Base-by-base conservation (phyloP, 768 basidiomycete genomes). In the Lactarius indigo region DNA sequence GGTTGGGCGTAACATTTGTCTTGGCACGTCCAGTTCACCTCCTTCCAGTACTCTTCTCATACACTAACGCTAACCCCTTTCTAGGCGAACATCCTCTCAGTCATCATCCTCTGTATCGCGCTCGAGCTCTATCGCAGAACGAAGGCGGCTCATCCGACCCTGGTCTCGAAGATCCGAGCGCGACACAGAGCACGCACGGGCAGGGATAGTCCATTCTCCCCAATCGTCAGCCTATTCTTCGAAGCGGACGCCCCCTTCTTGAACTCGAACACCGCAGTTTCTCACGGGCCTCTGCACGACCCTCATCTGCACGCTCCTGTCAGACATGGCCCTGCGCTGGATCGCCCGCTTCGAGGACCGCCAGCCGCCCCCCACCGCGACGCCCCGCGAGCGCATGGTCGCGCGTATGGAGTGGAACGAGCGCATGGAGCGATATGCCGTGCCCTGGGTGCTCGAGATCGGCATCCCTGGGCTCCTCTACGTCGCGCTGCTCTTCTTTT, bases 391-490 rank as follows among this genome's bases (percentile, higher is more conserved):
- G 30, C 55, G 65, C 18, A 57, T 57, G 65, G 47, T 61, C 55
- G 65, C 65, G 17, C 65, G 65, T 42, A 65, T 65, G 65, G 59
- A 65, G 28, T 65, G 59, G 65, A 65, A 65, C 42, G 65, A 65
- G 28, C 42, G 33, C 18, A 57, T 65, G 15, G 65, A 65, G 20
- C 65, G 60, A 13, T 55, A 33, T 7, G 54, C 59, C 4, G 65
- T 65, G 3, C 65, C 59, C 33, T 65, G 59, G 65, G 17, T 61
- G 20, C 42, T 65, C 33, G 65, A 65, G 33, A 50, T 65, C 10
- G 65, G 60, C 55, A 61, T 65, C 28, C 59, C 65, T 0, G 65
- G 65, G 8, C 23, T 65, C 31, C 31, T 65, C 28, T 65, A 65
- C 17, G 23, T 57, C 26, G 23, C 65, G 13, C 7, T 65, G 41